Percentiles rank a stretch among this genome's conserved stretches.
Evolutionary conservation across 2,329 filamentous ascomycete genomes (phyloP).

Genomic region (Calonectria pteridis): DNA sequence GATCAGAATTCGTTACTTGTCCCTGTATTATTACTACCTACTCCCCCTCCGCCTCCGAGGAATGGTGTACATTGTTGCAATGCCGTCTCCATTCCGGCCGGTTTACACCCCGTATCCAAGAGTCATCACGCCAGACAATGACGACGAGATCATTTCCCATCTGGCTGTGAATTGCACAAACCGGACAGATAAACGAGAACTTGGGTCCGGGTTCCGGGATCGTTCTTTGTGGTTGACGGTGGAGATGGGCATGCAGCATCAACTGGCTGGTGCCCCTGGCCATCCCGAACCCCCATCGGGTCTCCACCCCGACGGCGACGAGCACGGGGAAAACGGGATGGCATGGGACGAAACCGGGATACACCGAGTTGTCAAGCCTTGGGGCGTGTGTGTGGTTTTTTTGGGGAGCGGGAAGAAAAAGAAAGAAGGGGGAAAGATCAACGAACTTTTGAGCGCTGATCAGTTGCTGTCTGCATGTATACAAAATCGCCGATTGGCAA

Average conservation of each 20-base stretch:
- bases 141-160: background rate
- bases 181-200: background rate
- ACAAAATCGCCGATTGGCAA: background rate
- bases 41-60: background rate
- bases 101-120: background rate
- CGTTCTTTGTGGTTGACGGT: background rate
- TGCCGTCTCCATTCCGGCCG: background rate
- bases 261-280: background rate
- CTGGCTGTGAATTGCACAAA: background rate
- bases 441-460: background rate
- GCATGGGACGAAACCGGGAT: slow-evolving; percentile 8
- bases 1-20: too few relatives aligned
- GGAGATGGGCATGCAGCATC: background rate
- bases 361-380: background rate
- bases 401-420: background rate
- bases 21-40: too few relatives aligned
- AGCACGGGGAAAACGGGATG: slow-evolving; percentile 4
- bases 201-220: background rate
- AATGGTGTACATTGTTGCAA: background rate
- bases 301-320: slow-evolving; percentile 6
- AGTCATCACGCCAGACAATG: background rate
- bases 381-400: background rate
- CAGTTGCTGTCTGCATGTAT: background rate
- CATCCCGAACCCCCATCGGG: background rate
- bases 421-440: background rate